A percentile compares a stretch with the other conserved stretches of the same genome.
These are phyloP conservation scores for Ophiosphaerella narmari DNA, from an alignment of 2,329 filamentous ascomycete genomes.

Conservation along the genomic window DNA sequence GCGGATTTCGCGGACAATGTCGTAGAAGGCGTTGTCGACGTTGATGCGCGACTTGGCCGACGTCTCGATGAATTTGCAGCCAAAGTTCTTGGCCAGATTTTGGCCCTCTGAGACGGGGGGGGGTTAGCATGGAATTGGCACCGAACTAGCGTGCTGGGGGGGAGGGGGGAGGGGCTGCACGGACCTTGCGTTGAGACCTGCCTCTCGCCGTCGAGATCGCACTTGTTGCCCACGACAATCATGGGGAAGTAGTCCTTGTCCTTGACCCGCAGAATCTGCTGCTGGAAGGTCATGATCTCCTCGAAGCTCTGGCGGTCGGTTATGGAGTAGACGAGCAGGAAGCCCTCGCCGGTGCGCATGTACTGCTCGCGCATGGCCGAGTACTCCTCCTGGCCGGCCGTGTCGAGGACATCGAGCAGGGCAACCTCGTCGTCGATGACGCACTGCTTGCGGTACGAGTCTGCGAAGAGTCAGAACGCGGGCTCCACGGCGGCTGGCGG, in stretches of 20 bases:
- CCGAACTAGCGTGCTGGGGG: no score
- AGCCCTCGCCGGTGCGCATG: slow-evolving; percentile 98
- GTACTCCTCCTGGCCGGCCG: slow-evolving; percentile 98
- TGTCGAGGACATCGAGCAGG: slow-evolving; percentile 96
- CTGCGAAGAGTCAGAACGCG: slow-evolving; percentile 55
- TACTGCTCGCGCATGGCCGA: slow-evolving; percentile 99
- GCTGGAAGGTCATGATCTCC: slow-evolving; percentile 97
- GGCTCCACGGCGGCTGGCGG: not conserved
- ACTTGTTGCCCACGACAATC: slow-evolving; percentile 99
- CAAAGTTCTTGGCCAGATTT: slow-evolving; percentile 81
- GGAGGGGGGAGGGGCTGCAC: slow-evolving; percentile 46
- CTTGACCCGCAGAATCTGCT: slow-evolving; percentile 97
- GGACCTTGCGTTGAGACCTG: slow-evolving; percentile 90
- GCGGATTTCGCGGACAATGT: slow-evolving; percentile 96
- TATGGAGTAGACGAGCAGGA: slow-evolving; percentile 97
- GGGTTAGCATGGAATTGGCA: slow-evolving; percentile 21
- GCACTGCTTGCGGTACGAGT: slow-evolving; percentile 99
- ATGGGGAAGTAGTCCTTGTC: slow-evolving; percentile 99
- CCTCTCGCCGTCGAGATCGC: slow-evolving; percentile 91
- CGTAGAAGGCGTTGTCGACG: slow-evolving; percentile 97
- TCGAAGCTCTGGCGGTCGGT: slow-evolving; percentile 96
- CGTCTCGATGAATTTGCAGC: slow-evolving; percentile 98
- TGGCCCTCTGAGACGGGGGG: slow-evolving; percentile 73
- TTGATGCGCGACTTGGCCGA: slow-evolving; percentile 98
- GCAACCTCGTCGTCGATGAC: slow-evolving; percentile 98